Base-by-base conservation (phyloP, 73 alveolate species). In the Breviolum minutum region DNA sequence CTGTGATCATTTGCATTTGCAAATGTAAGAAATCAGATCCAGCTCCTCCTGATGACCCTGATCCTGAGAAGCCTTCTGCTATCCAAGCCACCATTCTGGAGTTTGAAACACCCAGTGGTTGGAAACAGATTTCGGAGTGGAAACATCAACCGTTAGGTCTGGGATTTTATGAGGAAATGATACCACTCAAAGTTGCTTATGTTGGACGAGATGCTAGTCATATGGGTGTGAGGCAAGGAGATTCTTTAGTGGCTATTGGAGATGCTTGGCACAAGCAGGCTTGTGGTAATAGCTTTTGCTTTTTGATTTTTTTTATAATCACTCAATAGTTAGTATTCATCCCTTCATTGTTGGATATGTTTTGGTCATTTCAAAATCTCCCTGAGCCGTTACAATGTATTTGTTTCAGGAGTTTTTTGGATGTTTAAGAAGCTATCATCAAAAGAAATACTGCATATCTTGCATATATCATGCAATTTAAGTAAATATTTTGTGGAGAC, bases 141-240 rank as follows among this genome's bases (percentile, higher is more conserved):
- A 86, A 27, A 22, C 63, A 86, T 86, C 94, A 63, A 63, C 94
- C 94, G 20, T 27, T 86, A 61, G 94, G 94, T 27, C 79, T 86
- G 26, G 94, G 94, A 27, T 86, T 86, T 63, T 86, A 86, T 63
- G 94, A 86, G n/a, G 8, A 22, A 48, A 2, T 17, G 5, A 14
- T 12, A 14, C 94, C 94, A n/a, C 70, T 63, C 5, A 11, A 24
- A 63, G 94, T 86, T 61, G 94, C 94, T 16, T 86, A 86, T 27
- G 79, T 86, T 26, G 94, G 94, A 27, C 22, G n/a, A 32, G 94
- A 86, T 61, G 94, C 94, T 5, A 63, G 5, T 8, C 62, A 63
- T 63, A 16, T 63, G 94, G 94, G 94, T 14, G 64, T 86, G 64
- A n/a, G 24, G 94, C 62, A 63, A 29, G 94, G 79, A 8, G 94